Base-by-base conservation (phyloP, 345 rosid species). In the Syzygium aromaticum region DNA sequence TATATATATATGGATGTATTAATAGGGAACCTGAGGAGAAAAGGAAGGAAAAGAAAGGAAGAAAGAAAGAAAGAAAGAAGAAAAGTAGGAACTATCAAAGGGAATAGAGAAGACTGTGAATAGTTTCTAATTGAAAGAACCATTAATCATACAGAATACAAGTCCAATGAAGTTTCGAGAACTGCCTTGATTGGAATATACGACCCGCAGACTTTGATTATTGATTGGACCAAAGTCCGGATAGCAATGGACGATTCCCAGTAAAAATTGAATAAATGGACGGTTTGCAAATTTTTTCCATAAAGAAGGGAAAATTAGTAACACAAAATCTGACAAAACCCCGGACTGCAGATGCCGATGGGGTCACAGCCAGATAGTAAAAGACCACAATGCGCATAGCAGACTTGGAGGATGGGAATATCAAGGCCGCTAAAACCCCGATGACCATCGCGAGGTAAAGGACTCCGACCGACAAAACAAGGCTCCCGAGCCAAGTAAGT, bases 361-460 rank as follows among this genome's bases (percentile, higher is more conserved):
- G 46, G 46, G 46, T 43, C 11, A 51, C 12, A 23, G 0, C 77
- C 1, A 28, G 2, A 64, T 64, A 64, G 22, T 15, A 15, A 3
- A 64, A 0, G 77, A 15, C 19, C 40, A 64, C 22, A 30, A 7
- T 28, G 3, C 0, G 22, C 77, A 64, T 16, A 7, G 5, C 0
- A 64, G 11, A 3, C 40, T 15, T 64, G 77, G 77, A 64, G 22
- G 7, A 64, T 15, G 77, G 22, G 77, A 64, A 64, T 15, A 64
- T 7, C 77, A 63, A 63, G 40, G 25, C 1, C 4, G 23, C 1
- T 67, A 67, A 67, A 67, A 67, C 46, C 12, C 4, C 11, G 10
- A 67, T 3, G 6, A 33, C 6, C 12, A 0, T 67, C 6, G 0
- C 11, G 23, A 67, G 43, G 13, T 8, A 67, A 33, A 17, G 6